Evolutionary conservation across 176 grass and related monocot species (phyloP).

Genomic region (Saccharum officinarum): DNA sequence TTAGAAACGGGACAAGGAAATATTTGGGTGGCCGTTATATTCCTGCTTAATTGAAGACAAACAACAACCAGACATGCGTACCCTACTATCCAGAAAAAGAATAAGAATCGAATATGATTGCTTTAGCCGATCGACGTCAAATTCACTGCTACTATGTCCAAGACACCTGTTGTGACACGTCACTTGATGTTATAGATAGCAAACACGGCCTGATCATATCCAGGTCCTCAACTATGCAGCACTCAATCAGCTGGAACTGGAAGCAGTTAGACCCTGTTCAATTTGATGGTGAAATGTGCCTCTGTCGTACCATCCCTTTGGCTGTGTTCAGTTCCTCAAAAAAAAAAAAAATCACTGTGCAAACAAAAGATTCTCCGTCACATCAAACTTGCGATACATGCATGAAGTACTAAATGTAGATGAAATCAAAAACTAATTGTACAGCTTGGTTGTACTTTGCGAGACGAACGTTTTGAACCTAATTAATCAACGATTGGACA

Average conservation of each 20-base stretch:
- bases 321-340: no score
- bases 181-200: not conserved
- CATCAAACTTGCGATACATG: no score
- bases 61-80: no score
- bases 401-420: no score
- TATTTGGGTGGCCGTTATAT: no score
- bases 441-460: no score
- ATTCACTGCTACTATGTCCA: not conserved
- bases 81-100: not conserved
- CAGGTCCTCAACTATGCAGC: conserved; percentile 18
- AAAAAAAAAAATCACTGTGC: no score
- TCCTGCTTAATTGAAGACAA: no score
- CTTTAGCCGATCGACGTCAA: not conserved
- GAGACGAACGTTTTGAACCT: no score
- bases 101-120: not conserved
- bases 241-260: conserved; percentile 5
- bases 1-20: not conserved
- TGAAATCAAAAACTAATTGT: no score
- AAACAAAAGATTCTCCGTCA: no score
- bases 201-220: conserved; percentile 14
- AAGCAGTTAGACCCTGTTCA: not conserved
- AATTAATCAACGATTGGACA: no score
- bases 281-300: conserved; percentile 13
- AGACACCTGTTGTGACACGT: not conserved
- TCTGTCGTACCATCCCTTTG: not conserved